These are phyloP conservation scores for Metschnikowia picachoensis DNA, from an alignment of 805 yeast genomes.

Conservation along the genomic window DNA sequence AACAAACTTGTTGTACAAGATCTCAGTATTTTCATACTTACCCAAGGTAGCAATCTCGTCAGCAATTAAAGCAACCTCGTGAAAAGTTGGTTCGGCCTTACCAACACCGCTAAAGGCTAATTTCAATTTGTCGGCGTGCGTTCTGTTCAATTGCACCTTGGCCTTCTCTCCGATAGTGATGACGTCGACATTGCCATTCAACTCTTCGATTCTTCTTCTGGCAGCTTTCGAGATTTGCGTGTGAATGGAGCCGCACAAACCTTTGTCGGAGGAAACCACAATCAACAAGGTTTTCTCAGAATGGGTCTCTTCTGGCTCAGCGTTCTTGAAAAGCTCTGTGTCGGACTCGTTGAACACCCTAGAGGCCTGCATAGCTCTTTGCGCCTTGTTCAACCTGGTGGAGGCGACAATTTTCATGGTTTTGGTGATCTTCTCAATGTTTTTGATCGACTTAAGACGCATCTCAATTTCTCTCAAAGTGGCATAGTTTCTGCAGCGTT, in stretches of 20 bases:
- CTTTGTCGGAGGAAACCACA: conserved; percentile 88
- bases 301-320: conserved; percentile 67
- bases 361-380: conserved; percentile 86
- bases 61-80: conserved; percentile 83
- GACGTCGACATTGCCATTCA: conserved; percentile 65
- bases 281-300: conserved; percentile 69
- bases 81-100: conserved; percentile 93
- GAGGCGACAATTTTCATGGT: conserved; percentile 99
- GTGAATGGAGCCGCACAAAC: conserved; percentile 98
- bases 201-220: conserved; percentile 58
- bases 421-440: conserved; percentile 98
- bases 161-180: conserved; percentile 94
- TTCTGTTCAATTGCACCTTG: conserved; percentile 84
- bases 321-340: conserved; percentile 69
- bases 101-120: conserved; percentile 89
- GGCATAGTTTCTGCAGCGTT: conserved; percentile 77
- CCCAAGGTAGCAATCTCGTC: conserved; percentile 73
- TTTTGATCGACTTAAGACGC: conserved; percentile 96
- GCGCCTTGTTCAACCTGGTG: conserved; percentile 92
- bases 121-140: conserved; percentile 63
- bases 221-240: conserved; percentile 90
- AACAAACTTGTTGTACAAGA: conserved; percentile 83
- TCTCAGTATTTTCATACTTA: conserved; percentile 71
- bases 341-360: conserved; percentile 82
- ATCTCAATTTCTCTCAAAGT: conserved; percentile 97